Percentiles rank a stretch among this genome's conserved stretches.
These are phyloP conservation scores for Russula sp. DNA, from an alignment of 768 basidiomycete genomes.

Conservation along the genomic window DNA sequence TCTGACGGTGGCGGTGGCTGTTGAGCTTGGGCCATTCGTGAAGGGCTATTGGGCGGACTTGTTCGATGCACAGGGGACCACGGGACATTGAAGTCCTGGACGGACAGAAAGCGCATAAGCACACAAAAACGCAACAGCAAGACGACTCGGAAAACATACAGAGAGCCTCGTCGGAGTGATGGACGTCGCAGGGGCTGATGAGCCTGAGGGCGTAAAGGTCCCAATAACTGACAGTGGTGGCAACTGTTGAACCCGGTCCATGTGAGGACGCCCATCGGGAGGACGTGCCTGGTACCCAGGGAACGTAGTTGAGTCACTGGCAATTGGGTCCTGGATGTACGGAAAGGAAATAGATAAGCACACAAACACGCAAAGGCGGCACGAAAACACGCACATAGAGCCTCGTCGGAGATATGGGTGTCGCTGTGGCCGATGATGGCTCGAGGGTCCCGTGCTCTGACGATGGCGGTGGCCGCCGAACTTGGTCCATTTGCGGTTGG, in stretches of 20 bases:
- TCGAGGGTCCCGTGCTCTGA: too few species aligned
- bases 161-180: neutral
- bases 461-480: too few species aligned
- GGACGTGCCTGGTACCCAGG: neutral
- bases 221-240: neutral
- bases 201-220: neutral
- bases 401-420: too few species aligned
- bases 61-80: neutral
- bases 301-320: neutral
- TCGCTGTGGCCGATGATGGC: too few species aligned
- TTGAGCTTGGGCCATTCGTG: too few species aligned
- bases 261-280: neutral
- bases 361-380: too few species aligned
- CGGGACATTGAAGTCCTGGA: neutral
- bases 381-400: too few species aligned
- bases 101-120: neutral
- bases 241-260: neutral
- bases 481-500: neutral
- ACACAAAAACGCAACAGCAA: neutral
- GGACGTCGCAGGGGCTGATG: neutral
- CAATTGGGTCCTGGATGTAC: too few species aligned
- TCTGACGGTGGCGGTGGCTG: too few species aligned
- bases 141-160: neutral
- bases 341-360: too few species aligned
- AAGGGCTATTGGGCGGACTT: neutral